phyloP scores from a whole-genome alignment of 192 early-diverging fungal species.

The Coemansia sp. region DNA sequence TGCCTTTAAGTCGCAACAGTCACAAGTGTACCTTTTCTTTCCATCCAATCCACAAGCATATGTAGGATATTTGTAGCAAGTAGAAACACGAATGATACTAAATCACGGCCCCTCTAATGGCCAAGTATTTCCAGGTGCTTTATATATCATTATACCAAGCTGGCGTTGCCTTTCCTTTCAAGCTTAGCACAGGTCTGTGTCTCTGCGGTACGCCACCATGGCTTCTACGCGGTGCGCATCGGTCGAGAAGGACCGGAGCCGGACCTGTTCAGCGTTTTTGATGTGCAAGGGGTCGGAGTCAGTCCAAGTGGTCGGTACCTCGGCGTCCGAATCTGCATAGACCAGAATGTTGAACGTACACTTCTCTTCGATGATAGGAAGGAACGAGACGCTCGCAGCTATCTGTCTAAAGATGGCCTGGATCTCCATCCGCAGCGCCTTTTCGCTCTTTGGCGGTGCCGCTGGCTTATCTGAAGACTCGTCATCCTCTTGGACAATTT shows the following conservation, averaged over 20 bases:
- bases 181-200: constrained; percentile 55
- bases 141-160: too few species aligned
- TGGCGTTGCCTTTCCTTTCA: too few species aligned
- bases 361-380: constrained; percentile 83
- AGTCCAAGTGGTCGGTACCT: constrained; percentile 83
- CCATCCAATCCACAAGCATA: too few species aligned
- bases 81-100: too few species aligned
- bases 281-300: constrained; percentile 81
- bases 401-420: constrained; percentile 91
- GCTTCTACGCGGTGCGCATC: constrained; percentile 80
- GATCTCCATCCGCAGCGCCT: constrained; percentile 65
- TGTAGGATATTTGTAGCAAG: too few species aligned
- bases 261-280: constrained; percentile 81
- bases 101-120: too few species aligned
- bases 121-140: too few species aligned
- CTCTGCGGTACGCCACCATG: constrained; percentile 79
- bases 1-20: too few species aligned
- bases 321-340: constrained; percentile 82
- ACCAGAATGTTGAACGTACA: constrained; percentile 92
- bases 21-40: too few species aligned
- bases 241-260: constrained; percentile 79
- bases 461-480: constrained; percentile 13
- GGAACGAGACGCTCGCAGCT: constrained; percentile 82
- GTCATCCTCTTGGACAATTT: constrained; percentile 54
- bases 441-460: constrained; percentile 45